Evolutionary conservation across 345 rosid genomes (phyloP), one percentile per base, ranked within the genome.

Genomic region (Citrus medica): DNA sequence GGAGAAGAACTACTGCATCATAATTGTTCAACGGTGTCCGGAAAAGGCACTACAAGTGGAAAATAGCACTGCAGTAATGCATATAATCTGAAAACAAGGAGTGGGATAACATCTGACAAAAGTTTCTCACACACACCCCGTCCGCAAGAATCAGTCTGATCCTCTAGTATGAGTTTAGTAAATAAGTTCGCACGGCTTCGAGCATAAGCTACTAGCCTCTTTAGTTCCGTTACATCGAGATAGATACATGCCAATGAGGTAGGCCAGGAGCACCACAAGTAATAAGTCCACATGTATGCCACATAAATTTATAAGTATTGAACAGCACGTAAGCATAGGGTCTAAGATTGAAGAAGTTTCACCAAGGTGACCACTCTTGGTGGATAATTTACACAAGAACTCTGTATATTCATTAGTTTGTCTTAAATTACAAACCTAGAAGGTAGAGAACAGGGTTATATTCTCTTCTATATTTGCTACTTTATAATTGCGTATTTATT

Each of bases 1-100:
- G 98, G 78, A 95, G 94, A 86, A 93, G 93, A 78, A 95, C 76
- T 69, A 95, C 92, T 27, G 96, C 97, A 80, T 95, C 93, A 76
- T 92, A 93, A 85, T 93, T 94, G 90, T 82, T 35, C 37, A 6
- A 35, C 37, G 37, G 37, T 35, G 37, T 35, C 37, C 7, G 37
- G 37, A 35, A 35, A 35, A 35, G 37, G 37, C 1, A 35, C 7
- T 35, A 35, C 7, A 35, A 35, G 37, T 22, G 98, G 81, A 80
- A 74, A 67, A 68, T 32, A 48, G 48, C 4, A 37, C 0, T 16
- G 53, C 30, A n/a, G 70, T 32, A 10, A 40, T 40, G 48, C 13
- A 40, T 58, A 48, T 65, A 78, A 60, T 60, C 8, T 76, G 65
- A 67, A 79, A 69, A 75, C 28, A 17, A 32, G 56, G 53, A 71